These are phyloP conservation scores for Castanea mollissima DNA, from an alignment of 306 rosid genomes.

Conservation along the genomic window DNA sequence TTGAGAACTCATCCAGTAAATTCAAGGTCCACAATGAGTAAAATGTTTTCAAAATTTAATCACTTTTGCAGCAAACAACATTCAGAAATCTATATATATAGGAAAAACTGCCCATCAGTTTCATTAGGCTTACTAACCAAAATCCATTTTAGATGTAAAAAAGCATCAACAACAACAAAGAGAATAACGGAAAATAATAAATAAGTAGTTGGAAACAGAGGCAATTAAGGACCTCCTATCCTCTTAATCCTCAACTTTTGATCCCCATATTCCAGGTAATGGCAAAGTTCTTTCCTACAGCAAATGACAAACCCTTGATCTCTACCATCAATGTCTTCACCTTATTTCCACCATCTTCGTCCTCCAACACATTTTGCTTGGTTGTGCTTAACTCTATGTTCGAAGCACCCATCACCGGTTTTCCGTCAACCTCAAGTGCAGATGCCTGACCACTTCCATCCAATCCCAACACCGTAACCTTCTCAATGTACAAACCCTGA, in stretches of 20 bases:
- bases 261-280: constrained; percentile 81
- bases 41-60: constrained; percentile 6
- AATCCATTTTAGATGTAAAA: background rate
- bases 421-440: constrained; percentile 58
- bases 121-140: no score
- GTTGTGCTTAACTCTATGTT: constrained; percentile 34
- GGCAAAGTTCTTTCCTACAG: constrained; percentile 78
- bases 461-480: constrained; percentile 69
- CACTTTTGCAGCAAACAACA: constrained; percentile 16
- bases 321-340: constrained; percentile 58
- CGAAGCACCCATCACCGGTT: constrained; percentile 25
- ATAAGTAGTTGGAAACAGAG: background rate
- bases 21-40: constrained; percentile 6
- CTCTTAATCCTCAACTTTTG: constrained; percentile 22
- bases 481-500: constrained; percentile 67
- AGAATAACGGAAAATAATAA: constrained; percentile 13
- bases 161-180: constrained; percentile 3
- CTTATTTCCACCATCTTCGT: constrained; percentile 40
- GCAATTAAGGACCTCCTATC: background rate
- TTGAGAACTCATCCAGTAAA: background rate
- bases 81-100: background rate
- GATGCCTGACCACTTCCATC: constrained; percentile 47
- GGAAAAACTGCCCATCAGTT: background rate
- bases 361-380: constrained; percentile 40
- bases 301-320: constrained; percentile 60